A percentile compares a stretch with the other conserved stretches of the same genome.
phyloP scores from a whole-genome alignment of 176 grass and related monocot species.

The Aegilops sharonensis region DNA sequence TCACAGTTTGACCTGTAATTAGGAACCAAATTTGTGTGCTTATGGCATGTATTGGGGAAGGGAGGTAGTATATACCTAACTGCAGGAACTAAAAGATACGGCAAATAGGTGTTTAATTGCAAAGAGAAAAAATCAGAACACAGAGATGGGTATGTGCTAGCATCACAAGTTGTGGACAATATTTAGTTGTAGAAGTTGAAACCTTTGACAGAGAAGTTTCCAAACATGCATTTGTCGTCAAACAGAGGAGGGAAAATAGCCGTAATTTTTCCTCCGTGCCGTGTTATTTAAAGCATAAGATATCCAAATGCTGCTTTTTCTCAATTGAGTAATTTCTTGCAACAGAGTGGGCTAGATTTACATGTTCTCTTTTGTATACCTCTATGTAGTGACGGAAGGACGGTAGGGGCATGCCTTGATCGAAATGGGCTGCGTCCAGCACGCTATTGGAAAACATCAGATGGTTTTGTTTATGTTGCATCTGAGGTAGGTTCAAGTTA shows the following conservation, averaged over 20 bases:
- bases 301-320: conserved; percentile 18
- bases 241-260: background rate
- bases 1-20: background rate
- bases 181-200: background rate
- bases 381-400: conserved; percentile 91
- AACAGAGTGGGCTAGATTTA: conserved; percentile 27
- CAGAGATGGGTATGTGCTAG: background rate
- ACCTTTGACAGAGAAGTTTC: conserved; percentile 16
- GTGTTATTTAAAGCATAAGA: background rate
- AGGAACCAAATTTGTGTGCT: background rate
- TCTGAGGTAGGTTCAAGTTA: conserved; percentile 72
- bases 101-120: background rate
- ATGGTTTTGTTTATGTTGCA: conserved; percentile 99
- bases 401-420: conserved; percentile 93
- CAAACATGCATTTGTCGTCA: background rate
- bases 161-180: background rate
- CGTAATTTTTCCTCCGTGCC: background rate
- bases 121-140: conserved; percentile 20
- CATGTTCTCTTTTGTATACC: conserved; percentile 24
- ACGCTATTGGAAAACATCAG: conserved; percentile 96
- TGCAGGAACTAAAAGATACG: background rate
- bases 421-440: conserved; percentile 99
- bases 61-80: background rate
- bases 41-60: background rate
- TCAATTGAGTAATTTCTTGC: conserved; percentile 12